These are phyloP conservation scores for Rhynchosporium graminicola DNA, from an alignment of 2,329 filamentous ascomycete genomes.

Conservation along the genomic window DNA sequence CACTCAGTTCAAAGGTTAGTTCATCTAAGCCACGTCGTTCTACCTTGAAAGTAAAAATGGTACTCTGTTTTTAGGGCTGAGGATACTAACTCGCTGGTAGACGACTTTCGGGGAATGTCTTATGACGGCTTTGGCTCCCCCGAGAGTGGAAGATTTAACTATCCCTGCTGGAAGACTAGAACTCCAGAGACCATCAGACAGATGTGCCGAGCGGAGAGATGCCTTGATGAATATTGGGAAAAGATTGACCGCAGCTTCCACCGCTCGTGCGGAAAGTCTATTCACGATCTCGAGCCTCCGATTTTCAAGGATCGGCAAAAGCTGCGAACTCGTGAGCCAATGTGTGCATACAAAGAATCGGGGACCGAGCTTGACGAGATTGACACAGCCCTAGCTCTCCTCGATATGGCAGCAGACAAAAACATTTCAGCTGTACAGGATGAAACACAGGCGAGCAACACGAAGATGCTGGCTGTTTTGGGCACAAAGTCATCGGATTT, in stretches of 20 bases:
- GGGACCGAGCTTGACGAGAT: not conserved
- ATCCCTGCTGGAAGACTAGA: slow-evolving; percentile 3
- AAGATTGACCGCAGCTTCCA: not conserved
- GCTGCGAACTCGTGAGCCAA: not conserved
- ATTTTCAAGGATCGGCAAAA: not conserved
- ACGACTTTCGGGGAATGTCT: not conserved
- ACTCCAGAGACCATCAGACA: not conserved
- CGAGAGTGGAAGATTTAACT: not conserved
- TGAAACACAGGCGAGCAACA: not conserved
- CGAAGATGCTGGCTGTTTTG: not conserved
- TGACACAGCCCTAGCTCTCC: not conserved
- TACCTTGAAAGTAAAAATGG: not conserved
- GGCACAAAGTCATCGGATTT: slow-evolving; percentile 1
- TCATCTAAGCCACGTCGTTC: not conserved
- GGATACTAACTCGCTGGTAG: not conserved
- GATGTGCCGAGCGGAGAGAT: slow-evolving; percentile 3
- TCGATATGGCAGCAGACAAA: not conserved
- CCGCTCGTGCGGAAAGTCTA: not conserved
- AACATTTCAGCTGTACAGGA: not conserved
- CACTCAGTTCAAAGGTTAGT: not conserved
- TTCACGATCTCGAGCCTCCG: not conserved
- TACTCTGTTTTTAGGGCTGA: not conserved
- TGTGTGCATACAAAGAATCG: not conserved
- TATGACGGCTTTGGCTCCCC: not conserved
- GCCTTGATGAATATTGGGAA: not conserved